Evolutionary conservation across 768 basidiomycete genomes (phyloP), one percentile per base, ranked within the genome.

Genomic region (Hygrophorus pudorinus): DNA sequence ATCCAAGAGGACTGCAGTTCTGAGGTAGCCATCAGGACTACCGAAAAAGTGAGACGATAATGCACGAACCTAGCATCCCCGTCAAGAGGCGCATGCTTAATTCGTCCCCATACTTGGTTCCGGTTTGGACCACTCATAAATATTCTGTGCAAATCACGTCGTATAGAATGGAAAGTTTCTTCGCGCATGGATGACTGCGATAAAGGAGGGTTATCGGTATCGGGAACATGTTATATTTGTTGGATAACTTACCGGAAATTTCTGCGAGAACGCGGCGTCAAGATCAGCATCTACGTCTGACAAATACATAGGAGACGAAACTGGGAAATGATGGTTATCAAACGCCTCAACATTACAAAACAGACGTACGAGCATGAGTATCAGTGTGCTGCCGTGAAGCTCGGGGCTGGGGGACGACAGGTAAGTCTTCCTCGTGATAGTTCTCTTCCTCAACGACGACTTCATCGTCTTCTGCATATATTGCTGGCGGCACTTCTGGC

Each of bases 261-360:
- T 73, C 24, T 52, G 63, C 13, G 72, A 73, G 35, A 56, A 64
- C 6, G 56, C 52, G 12, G 48, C 55, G 27, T 75, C 71, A 10
- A 67, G 51, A 17, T 59, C 34, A 3, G 65, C 48, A 7, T 65
- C 60, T 5, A 59, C 50, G 10, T 46, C 9, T 11, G 38, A 38
- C 2, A 55, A 51, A 37, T 37, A 39, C 48, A 46, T 28, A 7
- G 24, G 24, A 24, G 24, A n/a, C n/a, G n/a, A 24, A 24, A 7
- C 24, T 24, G 24, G 4, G 4, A 7, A 3, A 24, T 24, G 24
- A 24, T 24, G 7, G 24, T 7, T 7, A 24, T 24, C 24, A 7
- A 7, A 24, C 3, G 7, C 24, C 24, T 7, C 24, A 7, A 24
- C 24, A 24, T 7, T 7, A 24, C 24, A 24, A 7, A 24, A 7